Conservation (phyloP, 1,284 basidiomycete species). For the Vanrija sp. region DNA sequence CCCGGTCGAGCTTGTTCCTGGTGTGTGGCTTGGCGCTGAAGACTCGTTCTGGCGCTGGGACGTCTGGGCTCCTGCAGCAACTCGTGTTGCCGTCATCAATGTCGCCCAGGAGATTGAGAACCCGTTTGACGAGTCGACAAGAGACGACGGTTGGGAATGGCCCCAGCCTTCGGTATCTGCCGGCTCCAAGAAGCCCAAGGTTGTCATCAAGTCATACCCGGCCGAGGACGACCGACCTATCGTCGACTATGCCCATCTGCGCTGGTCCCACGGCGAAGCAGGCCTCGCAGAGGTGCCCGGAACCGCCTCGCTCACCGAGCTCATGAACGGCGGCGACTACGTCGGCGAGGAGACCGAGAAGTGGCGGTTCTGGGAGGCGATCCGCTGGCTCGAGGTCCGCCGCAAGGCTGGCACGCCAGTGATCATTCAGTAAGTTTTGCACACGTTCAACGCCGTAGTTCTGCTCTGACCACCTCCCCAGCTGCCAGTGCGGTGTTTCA, state of each 20-base stretch:
- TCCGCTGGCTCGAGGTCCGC: constrained; percentile 74
- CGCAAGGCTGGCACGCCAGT: constrained; percentile 69
- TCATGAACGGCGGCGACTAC: constrained; percentile 8
- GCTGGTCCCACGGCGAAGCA: constrained; percentile 90
- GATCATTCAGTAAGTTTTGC: constrained; percentile 70
- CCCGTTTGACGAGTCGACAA: constrained; percentile 58
- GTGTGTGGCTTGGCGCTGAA: constrained; percentile 88
- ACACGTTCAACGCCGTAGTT: background rate
- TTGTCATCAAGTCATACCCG: constrained; percentile 19
- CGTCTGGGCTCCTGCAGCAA: constrained; percentile 19
- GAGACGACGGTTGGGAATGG: constrained; percentile 5
- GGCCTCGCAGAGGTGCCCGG: constrained; percentile 64
- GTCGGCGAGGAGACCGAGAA: constrained; percentile 7
- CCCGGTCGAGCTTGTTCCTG: constrained; percentile 82
- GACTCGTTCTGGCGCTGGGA: constrained; percentile 66
- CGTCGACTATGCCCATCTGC: constrained; percentile 90
- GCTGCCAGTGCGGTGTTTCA: constrained; percentile 94
- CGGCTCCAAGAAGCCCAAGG: constrained; percentile 13
- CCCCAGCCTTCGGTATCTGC: background rate
- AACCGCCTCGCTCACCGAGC: constrained; percentile 18
- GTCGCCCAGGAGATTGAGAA: constrained; percentile 89
- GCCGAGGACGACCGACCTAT: constrained; percentile 50
- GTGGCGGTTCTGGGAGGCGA: constrained; percentile 68
- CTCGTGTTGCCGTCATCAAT: constrained; percentile 61
- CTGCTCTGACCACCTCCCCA: constrained; percentile 38